These are phyloP conservation scores for Pneumocystis canis DNA, from an alignment of 1,139 yeast genomes.

Conservation along the genomic window DNA sequence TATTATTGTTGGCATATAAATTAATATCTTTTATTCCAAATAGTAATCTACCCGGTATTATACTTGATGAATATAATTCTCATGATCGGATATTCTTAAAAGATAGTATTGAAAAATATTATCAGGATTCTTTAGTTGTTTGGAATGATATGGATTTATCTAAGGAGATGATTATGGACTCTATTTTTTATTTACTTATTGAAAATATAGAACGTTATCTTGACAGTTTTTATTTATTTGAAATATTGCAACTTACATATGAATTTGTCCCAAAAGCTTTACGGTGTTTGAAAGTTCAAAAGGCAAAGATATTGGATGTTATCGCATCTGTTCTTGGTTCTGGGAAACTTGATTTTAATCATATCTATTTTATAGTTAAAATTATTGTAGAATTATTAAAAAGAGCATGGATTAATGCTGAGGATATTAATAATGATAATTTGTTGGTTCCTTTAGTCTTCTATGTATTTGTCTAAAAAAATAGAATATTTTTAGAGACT, in stretches of 20 bases:
- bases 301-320: background rate
- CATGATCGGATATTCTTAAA: background rate
- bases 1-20: background rate
- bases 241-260: background rate
- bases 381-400: background rate
- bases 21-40: background rate
- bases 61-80: background rate
- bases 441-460: background rate
- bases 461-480: background rate
- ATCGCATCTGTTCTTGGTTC: background rate
- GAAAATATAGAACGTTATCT: background rate
- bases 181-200: background rate
- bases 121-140: background rate
- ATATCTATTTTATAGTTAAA: background rate
- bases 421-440: background rate
- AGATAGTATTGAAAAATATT: background rate
- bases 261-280: background rate
- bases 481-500: background rate
- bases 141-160: background rate
- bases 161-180: background rate
- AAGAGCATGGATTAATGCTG: background rate
- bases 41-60: background rate
- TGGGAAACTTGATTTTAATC: background rate
- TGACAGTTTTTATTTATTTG: background rate
- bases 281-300: background rate